phyloP scores from a whole-genome alignment of 306 rosid species.

The Malus fusca region DNA sequence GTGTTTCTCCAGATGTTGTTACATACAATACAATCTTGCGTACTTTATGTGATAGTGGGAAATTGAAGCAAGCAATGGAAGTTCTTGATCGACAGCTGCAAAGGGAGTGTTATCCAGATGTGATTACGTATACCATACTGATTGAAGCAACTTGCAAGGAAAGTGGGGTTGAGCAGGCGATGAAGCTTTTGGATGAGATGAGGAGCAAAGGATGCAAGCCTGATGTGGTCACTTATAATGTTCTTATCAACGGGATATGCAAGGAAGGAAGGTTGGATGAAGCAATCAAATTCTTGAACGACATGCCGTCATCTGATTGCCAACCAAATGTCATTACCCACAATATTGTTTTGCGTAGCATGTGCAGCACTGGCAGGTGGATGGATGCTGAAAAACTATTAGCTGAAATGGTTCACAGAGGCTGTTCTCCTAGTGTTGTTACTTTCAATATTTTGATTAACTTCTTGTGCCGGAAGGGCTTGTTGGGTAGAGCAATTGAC shows the following conservation, averaged over 20 bases:
- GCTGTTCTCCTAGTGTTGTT: slow-evolving; percentile 91
- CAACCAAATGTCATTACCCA: slow-evolving; percentile 76
- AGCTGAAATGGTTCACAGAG: slow-evolving; percentile 71
- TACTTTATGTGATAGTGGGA: slow-evolving; percentile 69
- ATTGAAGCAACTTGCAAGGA: slow-evolving; percentile 91
- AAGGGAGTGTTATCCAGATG: slow-evolving; percentile 86
- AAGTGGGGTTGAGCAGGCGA: slow-evolving; percentile 78
- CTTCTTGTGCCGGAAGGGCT: slow-evolving; percentile 77
- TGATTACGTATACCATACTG: slow-evolving; percentile 78
- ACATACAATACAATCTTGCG: slow-evolving; percentile 80
- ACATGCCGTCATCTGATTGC: slow-evolving; percentile 60
- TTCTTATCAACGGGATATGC: slow-evolving; percentile 87
- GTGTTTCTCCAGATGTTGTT: slow-evolving; percentile 80
- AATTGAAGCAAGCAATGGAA: slow-evolving; percentile 78
- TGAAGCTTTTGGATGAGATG: slow-evolving; percentile 90
- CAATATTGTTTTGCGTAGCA: slow-evolving; percentile 74
- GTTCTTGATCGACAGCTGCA: slow-evolving; percentile 72
- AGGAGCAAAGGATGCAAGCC: slow-evolving; percentile 75
- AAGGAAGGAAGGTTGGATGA: slow-evolving; percentile 84
- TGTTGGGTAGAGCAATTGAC: slow-evolving; percentile 80
- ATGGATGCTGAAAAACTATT: slow-evolving; percentile 81
- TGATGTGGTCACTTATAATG: slow-evolving; percentile 83
- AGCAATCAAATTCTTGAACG: slow-evolving; percentile 60
- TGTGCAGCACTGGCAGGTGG: slow-evolving; percentile 95
- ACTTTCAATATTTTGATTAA: slow-evolving; percentile 95